These are phyloP conservation scores for Zygnema cylindricum DNA, from an alignment of 139 green algal species.

Conservation along the genomic window DNA sequence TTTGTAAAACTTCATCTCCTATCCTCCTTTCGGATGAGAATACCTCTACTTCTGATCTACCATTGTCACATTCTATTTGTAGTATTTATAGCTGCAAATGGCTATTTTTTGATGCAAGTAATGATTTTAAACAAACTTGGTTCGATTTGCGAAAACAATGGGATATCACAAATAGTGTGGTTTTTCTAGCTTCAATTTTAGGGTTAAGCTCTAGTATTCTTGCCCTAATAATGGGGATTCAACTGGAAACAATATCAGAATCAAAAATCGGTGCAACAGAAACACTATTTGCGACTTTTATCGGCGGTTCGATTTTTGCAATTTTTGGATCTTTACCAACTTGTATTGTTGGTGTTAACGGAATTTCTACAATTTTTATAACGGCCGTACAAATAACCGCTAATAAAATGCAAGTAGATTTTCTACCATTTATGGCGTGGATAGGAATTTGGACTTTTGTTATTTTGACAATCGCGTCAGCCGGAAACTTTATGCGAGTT, in stretches of 20 bases:
- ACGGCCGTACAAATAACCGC: background rate
- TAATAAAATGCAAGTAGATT: background rate
- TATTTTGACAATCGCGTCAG: background rate
- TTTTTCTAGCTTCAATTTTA: background rate
- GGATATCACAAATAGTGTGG: background rate
- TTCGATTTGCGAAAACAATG: background rate
- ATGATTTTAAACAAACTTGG: background rate
- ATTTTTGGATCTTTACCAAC: background rate
- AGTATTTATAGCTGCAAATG: background rate
- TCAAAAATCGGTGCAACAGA: background rate
- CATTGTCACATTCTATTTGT: background rate
- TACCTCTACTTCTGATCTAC: background rate
- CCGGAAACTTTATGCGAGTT: background rate
- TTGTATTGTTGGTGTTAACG: background rate
- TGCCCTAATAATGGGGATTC: background rate
- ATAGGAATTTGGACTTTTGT: background rate
- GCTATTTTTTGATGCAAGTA: background rate
- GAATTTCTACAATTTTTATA: background rate
- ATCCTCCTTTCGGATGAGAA: background rate
- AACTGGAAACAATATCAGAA: background rate
- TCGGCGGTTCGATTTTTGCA: background rate
- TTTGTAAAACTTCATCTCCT: background rate
- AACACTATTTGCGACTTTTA: background rate
- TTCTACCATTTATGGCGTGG: background rate
- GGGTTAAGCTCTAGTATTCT: background rate